Evolutionary conservation across 805 yeast genomes (phyloP).

Genomic region (Saccharomycopsis fermentans): DNA sequence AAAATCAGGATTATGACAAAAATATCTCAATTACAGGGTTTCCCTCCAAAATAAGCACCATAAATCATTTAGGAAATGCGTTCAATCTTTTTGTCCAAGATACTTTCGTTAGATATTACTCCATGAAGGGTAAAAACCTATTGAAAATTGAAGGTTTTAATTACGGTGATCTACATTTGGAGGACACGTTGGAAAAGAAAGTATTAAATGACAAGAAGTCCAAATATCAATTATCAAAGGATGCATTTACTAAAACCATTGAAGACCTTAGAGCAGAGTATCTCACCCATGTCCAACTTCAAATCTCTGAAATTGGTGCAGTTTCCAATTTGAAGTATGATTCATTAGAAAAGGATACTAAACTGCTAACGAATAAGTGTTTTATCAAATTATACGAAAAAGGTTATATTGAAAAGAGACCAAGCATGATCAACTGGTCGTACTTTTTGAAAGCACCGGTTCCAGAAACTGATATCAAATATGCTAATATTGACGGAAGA

Average conservation of each 20-base stretch:
- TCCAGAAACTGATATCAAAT: conserved; percentile 92
- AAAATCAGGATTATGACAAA: conserved; percentile 78
- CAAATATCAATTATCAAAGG: neutral
- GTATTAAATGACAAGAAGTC: conserved; percentile 67
- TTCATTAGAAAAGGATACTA: conserved; percentile 30
- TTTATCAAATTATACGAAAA: conserved; percentile 86
- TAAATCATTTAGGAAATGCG: conserved; percentile 96
- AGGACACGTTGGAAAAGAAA: conserved; percentile 95
- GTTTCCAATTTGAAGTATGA: conserved; percentile 68
- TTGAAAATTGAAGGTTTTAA: conserved; percentile 92
- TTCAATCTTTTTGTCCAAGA: conserved; percentile 94
- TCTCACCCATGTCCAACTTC: conserved; percentile 72
- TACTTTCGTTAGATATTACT: conserved; percentile 79
- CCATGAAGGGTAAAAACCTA: conserved; percentile 93
- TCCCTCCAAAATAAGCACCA: conserved; percentile 98
- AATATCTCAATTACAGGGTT: conserved; percentile 87
- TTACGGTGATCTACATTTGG: conserved; percentile 98
- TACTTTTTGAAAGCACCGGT: conserved; percentile 87
- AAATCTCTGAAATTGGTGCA: conserved; percentile 81
- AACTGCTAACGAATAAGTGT: neutral
- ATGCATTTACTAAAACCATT: conserved; percentile 57
- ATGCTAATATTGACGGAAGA: conserved; percentile 77
- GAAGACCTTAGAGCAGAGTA: conserved; percentile 97
- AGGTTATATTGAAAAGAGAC: conserved; percentile 88
- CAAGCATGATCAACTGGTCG: conserved; percentile 93